Evolutionary conservation across 2,329 filamentous ascomycete species (phyloP).

Genomic region (Epicoccum sorghinum): DNA sequence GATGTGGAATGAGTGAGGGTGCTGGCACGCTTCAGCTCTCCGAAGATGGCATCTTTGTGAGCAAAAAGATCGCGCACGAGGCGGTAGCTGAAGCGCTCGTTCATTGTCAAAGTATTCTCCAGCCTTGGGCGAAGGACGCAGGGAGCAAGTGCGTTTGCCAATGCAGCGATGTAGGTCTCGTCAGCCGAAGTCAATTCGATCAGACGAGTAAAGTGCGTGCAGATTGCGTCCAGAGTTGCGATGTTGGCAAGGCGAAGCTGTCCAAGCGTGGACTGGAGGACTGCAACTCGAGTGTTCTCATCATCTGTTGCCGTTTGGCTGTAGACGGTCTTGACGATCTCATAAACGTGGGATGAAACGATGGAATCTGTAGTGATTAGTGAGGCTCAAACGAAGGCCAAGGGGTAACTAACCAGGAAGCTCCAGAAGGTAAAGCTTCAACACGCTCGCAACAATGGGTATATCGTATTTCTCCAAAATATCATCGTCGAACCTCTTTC

Average conservation of each 20-base stretch:
- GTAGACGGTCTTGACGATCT: constrained; percentile 98
- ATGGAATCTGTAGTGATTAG: constrained; percentile 74
- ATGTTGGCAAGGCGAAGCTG: constrained; percentile 96
- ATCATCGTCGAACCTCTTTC: constrained; percentile 77
- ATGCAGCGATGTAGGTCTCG: constrained; percentile 77
- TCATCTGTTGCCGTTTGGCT: constrained; percentile 75
- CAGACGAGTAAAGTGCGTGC: constrained; percentile 95
- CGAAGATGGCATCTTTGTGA: constrained; percentile 95
- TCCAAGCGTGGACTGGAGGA: constrained; percentile 93
- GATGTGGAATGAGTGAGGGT: constrained; percentile 66
- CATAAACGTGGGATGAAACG: constrained; percentile 96
- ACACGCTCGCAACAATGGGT: constrained; percentile 86
- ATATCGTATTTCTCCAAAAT: constrained; percentile 88
- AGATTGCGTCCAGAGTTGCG: constrained; percentile 95
- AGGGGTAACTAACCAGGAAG: constrained; percentile 72
- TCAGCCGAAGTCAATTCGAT: constrained; percentile 97
- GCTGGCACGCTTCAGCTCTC: constrained; percentile 90
- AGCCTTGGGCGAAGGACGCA: constrained; percentile 86
- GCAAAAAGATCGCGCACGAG: constrained; percentile 90
- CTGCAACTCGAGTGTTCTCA: constrained; percentile 80
- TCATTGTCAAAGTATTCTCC: constrained; percentile 90
- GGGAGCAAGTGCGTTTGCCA: constrained; percentile 78
- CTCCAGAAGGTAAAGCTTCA: constrained; percentile 95
- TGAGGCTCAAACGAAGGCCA: constrained; percentile 2
- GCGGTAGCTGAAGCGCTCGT: constrained; percentile 90